Percentiles rank a stretch among this genome's conserved stretches.
These are phyloP conservation scores for Letharia columbiana DNA, from an alignment of 495 filamentous ascomycete species.

Conservation along the genomic window DNA sequence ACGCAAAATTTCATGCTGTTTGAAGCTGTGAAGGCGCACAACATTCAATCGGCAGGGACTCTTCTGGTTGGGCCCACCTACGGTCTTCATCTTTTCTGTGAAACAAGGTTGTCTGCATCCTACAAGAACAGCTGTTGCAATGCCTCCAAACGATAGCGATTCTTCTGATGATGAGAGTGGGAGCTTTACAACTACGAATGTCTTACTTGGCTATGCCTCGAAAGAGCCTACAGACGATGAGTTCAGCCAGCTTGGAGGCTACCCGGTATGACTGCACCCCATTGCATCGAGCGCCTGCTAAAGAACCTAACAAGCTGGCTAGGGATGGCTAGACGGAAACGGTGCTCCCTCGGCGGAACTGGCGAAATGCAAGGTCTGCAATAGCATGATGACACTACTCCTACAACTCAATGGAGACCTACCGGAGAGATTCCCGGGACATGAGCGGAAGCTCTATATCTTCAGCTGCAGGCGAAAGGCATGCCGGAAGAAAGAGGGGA, in stretches of 20 bases:
- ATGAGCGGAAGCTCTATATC: slow-evolving; percentile 81
- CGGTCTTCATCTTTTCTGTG: background rate
- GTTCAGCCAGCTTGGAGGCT: slow-evolving; percentile 83
- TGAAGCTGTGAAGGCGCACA: background rate
- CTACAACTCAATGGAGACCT: slow-evolving; percentile 89
- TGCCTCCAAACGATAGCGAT: slow-evolving; percentile 82
- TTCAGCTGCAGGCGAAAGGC: slow-evolving; percentile 69
- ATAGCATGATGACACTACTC: slow-evolving; percentile 69
- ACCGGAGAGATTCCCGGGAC: slow-evolving; percentile 70
- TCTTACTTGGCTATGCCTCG: slow-evolving; percentile 84
- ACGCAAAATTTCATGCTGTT: background rate
- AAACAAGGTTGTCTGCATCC: background rate
- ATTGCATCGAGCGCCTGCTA: background rate
- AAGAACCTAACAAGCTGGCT: slow-evolving; percentile 16
- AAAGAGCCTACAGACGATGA: slow-evolving; percentile 71
- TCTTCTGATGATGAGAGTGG: slow-evolving; percentile 52
- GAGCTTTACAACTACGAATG: slow-evolving; percentile 71
- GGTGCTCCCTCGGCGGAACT: slow-evolving; percentile 67
- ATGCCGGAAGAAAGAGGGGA: slow-evolving; percentile 77
- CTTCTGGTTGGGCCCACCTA: background rate
- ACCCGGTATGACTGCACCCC: slow-evolving; percentile 53
- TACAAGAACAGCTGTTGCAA: slow-evolving; percentile 27
- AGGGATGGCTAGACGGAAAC: slow-evolving; percentile 73
- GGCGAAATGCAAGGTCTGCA: slow-evolving; percentile 84
- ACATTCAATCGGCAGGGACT: too few species aligned